Evolutionary conservation across 805 yeast genomes (phyloP).

Genomic region (Nakazawaea ernobii): DNA sequence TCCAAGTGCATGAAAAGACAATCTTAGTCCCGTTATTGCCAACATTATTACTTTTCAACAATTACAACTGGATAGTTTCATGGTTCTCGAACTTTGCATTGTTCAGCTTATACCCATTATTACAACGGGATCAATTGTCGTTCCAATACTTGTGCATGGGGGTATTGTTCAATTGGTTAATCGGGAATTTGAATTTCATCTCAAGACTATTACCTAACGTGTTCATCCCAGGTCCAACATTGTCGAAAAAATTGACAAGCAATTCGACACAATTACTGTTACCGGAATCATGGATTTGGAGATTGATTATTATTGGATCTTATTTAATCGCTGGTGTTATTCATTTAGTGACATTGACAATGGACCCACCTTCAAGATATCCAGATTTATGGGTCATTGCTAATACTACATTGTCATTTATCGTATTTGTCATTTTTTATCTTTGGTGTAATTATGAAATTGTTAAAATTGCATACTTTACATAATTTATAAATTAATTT

Average conservation of each 20-base stretch:
- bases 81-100: slow-evolving; percentile 86
- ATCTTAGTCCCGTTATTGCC: slow-evolving; percentile 87
- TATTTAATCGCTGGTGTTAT: slow-evolving; percentile 44
- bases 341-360: slow-evolving; percentile 47
- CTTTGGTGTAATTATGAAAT: slow-evolving; percentile 71
- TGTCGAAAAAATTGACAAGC: slow-evolving; percentile 9
- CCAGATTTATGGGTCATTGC: slow-evolving; percentile 87
- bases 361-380: slow-evolving; percentile 49
- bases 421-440: slow-evolving; percentile 70
- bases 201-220: slow-evolving; percentile 38
- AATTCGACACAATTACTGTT: slow-evolving; percentile 24
- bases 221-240: slow-evolving; percentile 36
- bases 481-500: background rate
- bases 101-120: slow-evolving; percentile 84
- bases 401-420: slow-evolving; percentile 70
- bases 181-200: slow-evolving; percentile 56
- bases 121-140: slow-evolving; percentile 66
- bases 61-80: slow-evolving; percentile 61
- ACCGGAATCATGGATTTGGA: slow-evolving; percentile 47
- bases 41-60: slow-evolving; percentile 57
- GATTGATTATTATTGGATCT: slow-evolving; percentile 42
- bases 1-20: slow-evolving; percentile 94
- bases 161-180: slow-evolving; percentile 70
- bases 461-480: slow-evolving; percentile 3
- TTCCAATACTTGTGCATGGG: slow-evolving; percentile 67